Evolutionary conservation across 371 early-diverging fungal species (phyloP).

Genomic region (Mortierella sp.): DNA sequence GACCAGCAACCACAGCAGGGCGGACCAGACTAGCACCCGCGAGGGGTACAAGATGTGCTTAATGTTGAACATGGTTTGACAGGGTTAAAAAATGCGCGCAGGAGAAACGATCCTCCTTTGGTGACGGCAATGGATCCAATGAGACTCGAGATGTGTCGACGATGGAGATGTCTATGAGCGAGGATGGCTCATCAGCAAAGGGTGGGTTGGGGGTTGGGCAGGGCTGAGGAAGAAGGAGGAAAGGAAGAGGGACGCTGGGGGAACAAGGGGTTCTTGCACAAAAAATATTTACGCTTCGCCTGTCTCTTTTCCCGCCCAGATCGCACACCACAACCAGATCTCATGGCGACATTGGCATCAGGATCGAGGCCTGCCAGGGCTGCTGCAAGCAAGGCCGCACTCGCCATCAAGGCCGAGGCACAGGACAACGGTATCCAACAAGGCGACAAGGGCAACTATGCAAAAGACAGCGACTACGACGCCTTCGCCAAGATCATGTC

Average conservation of each 20-base stretch:
- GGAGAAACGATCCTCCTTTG: no score
- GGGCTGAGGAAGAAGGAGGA: not conserved
- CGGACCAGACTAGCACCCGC: constrained; percentile 6
- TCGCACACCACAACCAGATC: no score
- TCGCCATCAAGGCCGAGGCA: constrained; percentile 37
- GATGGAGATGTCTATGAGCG: no score
- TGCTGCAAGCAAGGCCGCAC: constrained; percentile 42
- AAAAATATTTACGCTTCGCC: no score
- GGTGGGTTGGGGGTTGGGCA: not conserved
- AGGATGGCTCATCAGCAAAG: no score
- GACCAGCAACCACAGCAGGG: no score
- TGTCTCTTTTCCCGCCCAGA: constrained; percentile 1
- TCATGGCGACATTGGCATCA: constrained; percentile 8
- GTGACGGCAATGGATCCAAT: no score
- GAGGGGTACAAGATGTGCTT: no score
- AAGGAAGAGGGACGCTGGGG: not conserved
- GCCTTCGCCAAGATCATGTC: constrained; percentile 29
- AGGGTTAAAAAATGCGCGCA: no score
- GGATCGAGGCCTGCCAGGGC: constrained; percentile 16
- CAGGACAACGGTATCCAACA: constrained; percentile 3
- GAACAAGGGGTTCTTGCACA: no score
- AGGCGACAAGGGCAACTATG: not conserved
- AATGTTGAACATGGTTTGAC: no score
- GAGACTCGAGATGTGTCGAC: no score
- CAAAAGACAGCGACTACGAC: constrained; percentile 5